These are phyloP conservation scores for Orbilia oligospora DNA, from an alignment of 2,329 filamentous ascomycete species.

Conservation along the genomic window DNA sequence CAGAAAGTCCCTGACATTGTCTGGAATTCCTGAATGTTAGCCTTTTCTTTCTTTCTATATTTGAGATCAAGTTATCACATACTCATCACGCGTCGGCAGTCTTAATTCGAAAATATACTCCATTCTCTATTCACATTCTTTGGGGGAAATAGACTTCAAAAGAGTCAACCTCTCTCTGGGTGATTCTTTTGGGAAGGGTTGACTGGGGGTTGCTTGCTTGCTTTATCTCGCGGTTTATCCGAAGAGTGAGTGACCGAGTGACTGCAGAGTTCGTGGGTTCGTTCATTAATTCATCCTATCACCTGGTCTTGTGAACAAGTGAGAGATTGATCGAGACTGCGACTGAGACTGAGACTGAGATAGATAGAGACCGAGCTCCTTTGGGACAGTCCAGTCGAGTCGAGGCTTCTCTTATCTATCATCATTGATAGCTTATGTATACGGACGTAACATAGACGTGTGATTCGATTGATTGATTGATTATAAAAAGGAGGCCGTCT, in stretches of 20 bases:
- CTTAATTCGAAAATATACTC: background rate
- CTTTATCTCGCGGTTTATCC: slow-evolving; percentile 61
- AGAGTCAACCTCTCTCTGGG: background rate
- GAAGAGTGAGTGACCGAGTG: no score
- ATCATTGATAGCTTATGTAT: background rate
- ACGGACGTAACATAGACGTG: background rate
- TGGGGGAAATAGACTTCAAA: background rate
- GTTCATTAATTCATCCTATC: slow-evolving; percentile 57
- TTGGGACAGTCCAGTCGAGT: slow-evolving; percentile 59
- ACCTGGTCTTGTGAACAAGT: slow-evolving; percentile 24
- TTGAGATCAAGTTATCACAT: slow-evolving; percentile 4
- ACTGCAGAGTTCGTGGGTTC: no score
- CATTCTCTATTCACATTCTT: background rate
- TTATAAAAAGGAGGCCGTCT: slow-evolving; percentile 10
- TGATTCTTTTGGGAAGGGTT: background rate
- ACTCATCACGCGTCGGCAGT: slow-evolving; percentile 12
- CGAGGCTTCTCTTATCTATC: background rate
- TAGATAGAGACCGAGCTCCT: slow-evolving; percentile 28
- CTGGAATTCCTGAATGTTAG: background rate
- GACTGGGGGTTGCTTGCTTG: slow-evolving; percentile 28
- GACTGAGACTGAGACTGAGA: background rate
- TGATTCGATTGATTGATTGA: no score
- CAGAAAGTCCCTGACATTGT: background rate
- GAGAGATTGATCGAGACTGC: no score
- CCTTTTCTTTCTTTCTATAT: slow-evolving; percentile 2